Conservation (phyloP, 1,284 basidiomycete genomes). For the Vanrija humicola region DNA sequence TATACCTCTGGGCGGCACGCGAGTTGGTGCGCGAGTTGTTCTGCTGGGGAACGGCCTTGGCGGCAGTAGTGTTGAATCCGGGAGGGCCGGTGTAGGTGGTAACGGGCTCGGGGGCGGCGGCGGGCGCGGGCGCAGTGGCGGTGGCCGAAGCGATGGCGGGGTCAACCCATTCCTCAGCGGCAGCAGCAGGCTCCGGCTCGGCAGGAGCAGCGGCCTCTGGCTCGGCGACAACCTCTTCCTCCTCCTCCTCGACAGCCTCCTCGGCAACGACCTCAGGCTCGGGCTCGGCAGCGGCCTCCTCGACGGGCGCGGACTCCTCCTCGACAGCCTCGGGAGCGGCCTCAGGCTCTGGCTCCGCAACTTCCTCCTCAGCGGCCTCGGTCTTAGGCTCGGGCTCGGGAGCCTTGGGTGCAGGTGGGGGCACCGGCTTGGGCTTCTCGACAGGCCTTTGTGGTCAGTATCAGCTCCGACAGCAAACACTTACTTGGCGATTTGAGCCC, state of each 20-base stretch:
- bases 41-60: conserved; percentile 24
- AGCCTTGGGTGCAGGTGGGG: conserved; percentile 59
- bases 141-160: conserved; percentile 37
- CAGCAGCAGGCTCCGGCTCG: background rate
- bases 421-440: conserved; percentile 50
- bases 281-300: background rate
- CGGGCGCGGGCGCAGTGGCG: conserved; percentile 13
- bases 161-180: conserved; percentile 25
- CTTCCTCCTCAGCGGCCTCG: conserved; percentile 15
- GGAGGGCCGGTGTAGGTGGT: conserved; percentile 49
- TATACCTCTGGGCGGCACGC: conserved; percentile 45
- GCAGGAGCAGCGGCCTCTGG: conserved; percentile 17
- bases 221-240: conserved; percentile 2
- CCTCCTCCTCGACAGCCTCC: background rate
- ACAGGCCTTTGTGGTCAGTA: conserved; percentile 27
- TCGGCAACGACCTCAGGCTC: background rate
- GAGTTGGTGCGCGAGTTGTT: conserved; percentile 41
- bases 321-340: conserved; percentile 9
- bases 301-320: conserved; percentile 41
- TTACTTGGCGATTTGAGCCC: conserved; percentile 52
- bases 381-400: conserved; percentile 30
- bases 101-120: conserved; percentile 35
- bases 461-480: conserved; percentile 6
- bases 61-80: conserved; percentile 45
- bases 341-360: conserved; percentile 17